Conservation (phyloP, 768 basidiomycete species). For the Psilocybe azurescens region DNA sequence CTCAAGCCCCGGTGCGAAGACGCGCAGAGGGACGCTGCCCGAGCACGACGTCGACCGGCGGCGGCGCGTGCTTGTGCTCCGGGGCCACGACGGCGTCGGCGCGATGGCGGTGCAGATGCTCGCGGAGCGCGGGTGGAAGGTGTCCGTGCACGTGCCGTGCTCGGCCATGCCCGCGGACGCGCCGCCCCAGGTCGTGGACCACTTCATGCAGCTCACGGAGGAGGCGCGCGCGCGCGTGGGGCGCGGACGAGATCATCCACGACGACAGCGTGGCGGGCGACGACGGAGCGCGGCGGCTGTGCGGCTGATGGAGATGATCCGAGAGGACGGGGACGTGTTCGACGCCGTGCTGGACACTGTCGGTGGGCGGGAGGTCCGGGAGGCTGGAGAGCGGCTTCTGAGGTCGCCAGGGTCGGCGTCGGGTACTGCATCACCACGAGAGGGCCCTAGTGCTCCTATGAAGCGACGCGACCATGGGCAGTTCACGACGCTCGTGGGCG, state of each 20-base stretch:
- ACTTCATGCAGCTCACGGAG: constrained; percentile 52
- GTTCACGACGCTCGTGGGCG: constrained; percentile 85
- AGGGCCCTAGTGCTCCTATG: not conserved
- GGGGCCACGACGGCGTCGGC: constrained; percentile 77
- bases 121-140: constrained; percentile 67
- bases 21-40: not conserved
- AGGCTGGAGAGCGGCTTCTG: constrained; percentile 70
- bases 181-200: constrained; percentile 29
- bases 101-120: constrained; percentile 84
- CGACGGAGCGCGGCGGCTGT: constrained; percentile 52
- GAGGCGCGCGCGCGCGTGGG: constrained; percentile 65
- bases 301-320: constrained; percentile 55
- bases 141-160: constrained; percentile 69
- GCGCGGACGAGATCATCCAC: constrained; percentile 80
- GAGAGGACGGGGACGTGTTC: constrained; percentile 62
- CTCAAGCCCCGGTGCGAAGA: not conserved
- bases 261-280: constrained; percentile 45
- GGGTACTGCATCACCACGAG: not conserved
- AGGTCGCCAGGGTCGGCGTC: constrained; percentile 30
- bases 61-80: constrained; percentile 61
- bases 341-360: constrained; percentile 86
- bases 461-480: constrained; percentile 42
- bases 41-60: constrained; percentile 24
- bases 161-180: constrained; percentile 31
- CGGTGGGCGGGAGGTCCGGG: constrained; percentile 82